phyloP scores from a whole-genome alignment of 345 rosid genomes.

The Acer campestre region DNA sequence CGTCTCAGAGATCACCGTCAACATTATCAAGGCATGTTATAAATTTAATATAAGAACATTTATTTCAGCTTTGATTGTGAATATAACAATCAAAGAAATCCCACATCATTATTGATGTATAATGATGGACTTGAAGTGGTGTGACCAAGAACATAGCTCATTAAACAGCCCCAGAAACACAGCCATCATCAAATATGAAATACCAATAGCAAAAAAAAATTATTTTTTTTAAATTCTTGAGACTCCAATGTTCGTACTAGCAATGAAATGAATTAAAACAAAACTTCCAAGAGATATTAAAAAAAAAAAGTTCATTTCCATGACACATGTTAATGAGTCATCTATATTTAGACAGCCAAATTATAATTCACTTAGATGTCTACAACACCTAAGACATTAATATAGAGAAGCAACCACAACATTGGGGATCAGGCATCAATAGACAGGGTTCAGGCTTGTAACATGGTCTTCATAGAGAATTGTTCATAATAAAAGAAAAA shows the following conservation, averaged over 20 bases:
- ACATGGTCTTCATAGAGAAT: neutral
- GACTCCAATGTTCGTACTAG: neutral
- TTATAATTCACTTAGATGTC: neutral
- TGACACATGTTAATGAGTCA: neutral
- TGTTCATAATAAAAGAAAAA: neutral
- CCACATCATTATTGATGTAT: neutral
- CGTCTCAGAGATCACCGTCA: neutral
- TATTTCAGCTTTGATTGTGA: neutral
- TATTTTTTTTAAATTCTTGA: no score
- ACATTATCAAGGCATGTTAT: slow-evolving; percentile 6
- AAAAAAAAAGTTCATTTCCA: neutral
- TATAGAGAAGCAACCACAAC: neutral
- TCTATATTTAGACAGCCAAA: neutral
- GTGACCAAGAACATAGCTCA: neutral
- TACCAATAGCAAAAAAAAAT: neutral
- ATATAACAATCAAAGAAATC: neutral
- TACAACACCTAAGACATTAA: neutral
- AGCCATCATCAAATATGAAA: neutral
- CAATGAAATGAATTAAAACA: neutral
- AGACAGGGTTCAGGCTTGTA: neutral
- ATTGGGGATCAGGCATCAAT: neutral
- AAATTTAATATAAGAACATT: neutral
- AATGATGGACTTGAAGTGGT: neutral
- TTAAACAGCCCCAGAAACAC: neutral
- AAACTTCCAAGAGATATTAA: neutral